These are phyloP conservation scores for Phytophthora ramorum DNA, from an alignment of 352 stramenopile species.

Conservation along the genomic window DNA sequence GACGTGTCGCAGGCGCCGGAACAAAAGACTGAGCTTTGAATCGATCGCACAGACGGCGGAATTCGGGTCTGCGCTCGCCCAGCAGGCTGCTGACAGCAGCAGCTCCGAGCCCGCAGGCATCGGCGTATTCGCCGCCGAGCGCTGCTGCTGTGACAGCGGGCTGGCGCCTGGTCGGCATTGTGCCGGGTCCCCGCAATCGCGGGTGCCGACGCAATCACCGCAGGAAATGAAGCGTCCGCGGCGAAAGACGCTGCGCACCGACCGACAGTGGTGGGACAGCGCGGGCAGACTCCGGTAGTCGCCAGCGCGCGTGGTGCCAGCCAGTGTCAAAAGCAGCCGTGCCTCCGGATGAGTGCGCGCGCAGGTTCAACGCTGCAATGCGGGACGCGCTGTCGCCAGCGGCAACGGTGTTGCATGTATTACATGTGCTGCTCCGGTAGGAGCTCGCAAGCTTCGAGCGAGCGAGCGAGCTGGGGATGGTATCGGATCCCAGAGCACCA, in stretches of 20 bases:
- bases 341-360: constrained; percentile 20
- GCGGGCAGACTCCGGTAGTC: constrained; percentile 28
- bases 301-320: constrained; percentile 25
- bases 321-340: constrained; percentile 19
- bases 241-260: constrained; percentile 4
- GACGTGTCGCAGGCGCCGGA: constrained; percentile 15
- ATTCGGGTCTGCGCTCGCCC: background rate
- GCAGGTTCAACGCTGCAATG: constrained; percentile 3
- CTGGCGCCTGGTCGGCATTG: background rate
- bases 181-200: background rate
- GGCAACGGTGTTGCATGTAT: too few relatives aligned
- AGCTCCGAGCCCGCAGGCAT: background rate
- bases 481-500: background rate
- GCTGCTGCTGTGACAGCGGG: background rate
- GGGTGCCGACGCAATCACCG: constrained; percentile 1
- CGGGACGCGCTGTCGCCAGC: background rate
- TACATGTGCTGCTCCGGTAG: too few relatives aligned
- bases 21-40: background rate
- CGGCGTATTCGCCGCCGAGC: too few relatives aligned
- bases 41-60: background rate
- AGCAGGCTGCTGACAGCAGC: too few relatives aligned
- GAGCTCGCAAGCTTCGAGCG: too few relatives aligned
- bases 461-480: background rate
- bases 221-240: constrained; percentile 1
- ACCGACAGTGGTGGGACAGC: constrained; percentile 23